These are phyloP conservation scores for Carpinus fangiana DNA, from an alignment of 306 rosid species.

Conservation along the genomic window DNA sequence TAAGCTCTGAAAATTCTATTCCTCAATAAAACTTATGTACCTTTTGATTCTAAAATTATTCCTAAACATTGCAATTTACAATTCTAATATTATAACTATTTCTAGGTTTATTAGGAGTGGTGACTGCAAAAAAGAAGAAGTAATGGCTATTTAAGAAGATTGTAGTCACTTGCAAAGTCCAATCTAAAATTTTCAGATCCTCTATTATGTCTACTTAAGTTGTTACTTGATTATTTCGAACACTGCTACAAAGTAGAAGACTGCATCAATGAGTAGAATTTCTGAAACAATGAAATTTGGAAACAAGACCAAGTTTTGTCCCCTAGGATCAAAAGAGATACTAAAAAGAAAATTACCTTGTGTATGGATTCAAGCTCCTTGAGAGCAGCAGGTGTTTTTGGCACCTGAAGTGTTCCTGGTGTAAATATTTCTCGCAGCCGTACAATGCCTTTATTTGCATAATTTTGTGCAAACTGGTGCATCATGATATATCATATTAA, in stretches of 20 bases:
- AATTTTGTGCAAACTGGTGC: conserved; percentile 75
- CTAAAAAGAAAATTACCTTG: conserved; percentile 54
- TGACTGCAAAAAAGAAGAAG: not conserved
- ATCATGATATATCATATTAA: conserved; percentile 20
- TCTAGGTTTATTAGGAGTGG: not conserved
- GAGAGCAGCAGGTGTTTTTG: conserved; percentile 66
- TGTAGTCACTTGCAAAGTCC: not conserved
- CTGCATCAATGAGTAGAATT: not conserved
- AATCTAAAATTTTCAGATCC: not conserved
- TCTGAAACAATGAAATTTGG: not conserved
- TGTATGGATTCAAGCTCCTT: conserved; percentile 92
- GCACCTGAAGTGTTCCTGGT: conserved; percentile 77
- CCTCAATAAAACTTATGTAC: not conserved
- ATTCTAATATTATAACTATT: not conserved
- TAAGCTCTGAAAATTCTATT: not conserved
- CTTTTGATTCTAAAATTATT: not conserved
- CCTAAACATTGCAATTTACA: not conserved
- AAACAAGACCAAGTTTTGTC: not conserved
- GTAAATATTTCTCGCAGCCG: conserved; percentile 85
- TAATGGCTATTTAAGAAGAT: conserved; percentile 2
- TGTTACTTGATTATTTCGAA: not conserved
- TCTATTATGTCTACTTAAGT: not conserved
- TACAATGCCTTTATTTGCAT: conserved; percentile 78
- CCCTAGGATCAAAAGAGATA: not conserved
- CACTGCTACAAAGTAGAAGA: not conserved